Conservation (phyloP, 257 asterid genomes). For the Oldenlandia corymbosa region DNA sequence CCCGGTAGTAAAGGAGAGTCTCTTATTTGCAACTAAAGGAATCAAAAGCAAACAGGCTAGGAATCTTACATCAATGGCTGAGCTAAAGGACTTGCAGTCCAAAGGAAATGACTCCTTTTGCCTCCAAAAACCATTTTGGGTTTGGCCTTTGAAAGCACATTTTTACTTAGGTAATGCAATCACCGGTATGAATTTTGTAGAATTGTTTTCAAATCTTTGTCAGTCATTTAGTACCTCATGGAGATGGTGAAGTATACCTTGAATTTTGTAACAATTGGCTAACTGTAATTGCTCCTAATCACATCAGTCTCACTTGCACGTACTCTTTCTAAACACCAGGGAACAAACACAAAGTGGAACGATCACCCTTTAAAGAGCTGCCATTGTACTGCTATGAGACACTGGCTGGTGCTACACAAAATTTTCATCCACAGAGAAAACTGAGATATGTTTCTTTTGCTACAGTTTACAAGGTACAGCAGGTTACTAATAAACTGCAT, state of each 20-base stretch:
- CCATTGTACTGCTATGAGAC: background rate
- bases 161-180: background rate
- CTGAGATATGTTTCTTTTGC: constrained; percentile 4
- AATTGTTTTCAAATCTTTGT: background rate
- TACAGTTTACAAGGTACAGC: background rate
- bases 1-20: too few species aligned
- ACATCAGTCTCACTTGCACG: background rate
- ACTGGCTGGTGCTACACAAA: constrained; percentile 1
- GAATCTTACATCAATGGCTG: background rate
- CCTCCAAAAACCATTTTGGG: background rate
- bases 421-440: background rate
- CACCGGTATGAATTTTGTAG: background rate
- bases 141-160: background rate
- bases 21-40: background rate
- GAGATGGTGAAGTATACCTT: background rate
- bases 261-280: background rate
- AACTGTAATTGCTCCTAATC: background rate
- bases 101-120: background rate
- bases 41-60: background rate
- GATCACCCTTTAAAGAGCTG: background rate
- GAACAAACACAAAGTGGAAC: background rate
- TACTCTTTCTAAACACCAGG: background rate
- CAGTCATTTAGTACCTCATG: background rate
- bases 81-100: background rate
- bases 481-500: background rate